phyloP scores from a whole-genome alignment of 306 rosid species.

The Gastrolobium villosum region DNA sequence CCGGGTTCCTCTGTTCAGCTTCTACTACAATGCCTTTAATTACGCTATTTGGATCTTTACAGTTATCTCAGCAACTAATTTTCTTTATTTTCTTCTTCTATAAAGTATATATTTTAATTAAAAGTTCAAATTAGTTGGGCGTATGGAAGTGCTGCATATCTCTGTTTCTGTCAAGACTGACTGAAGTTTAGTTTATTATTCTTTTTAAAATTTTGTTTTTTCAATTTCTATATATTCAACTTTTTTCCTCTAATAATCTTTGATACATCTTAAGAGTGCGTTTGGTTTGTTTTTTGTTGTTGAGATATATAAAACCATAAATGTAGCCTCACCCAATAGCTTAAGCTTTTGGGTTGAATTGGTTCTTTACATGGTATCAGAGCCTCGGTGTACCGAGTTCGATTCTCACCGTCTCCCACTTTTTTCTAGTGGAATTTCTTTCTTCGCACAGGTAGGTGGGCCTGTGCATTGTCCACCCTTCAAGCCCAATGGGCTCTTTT shows the following conservation, averaged over 20 bases:
- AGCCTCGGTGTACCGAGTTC: too few relatives aligned
- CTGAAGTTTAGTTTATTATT: not conserved
- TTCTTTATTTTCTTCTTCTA: not conserved
- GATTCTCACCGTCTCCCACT: too few relatives aligned
- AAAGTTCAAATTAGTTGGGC: constrained; percentile 10
- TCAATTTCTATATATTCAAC: not conserved
- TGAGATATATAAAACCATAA: too few relatives aligned
- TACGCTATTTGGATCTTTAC: not conserved
- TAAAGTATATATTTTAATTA: not conserved
- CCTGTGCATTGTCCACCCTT: too few relatives aligned
- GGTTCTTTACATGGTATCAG: too few relatives aligned
- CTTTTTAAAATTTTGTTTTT: not conserved
- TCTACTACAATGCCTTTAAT: constrained; percentile 5
- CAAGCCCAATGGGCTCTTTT: too few relatives aligned
- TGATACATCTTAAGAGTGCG: not conserved
- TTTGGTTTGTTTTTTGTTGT: too few relatives aligned
- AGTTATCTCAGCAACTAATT: not conserved
- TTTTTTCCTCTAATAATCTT: not conserved
- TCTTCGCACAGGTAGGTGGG: too few relatives aligned
- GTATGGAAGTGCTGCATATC: constrained; percentile 12
- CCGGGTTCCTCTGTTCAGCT: constrained; percentile 24
- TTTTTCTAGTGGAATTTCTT: too few relatives aligned
- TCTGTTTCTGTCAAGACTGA: not conserved
- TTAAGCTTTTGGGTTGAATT: too few relatives aligned
- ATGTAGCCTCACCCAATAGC: too few relatives aligned